Conservation (phyloP, 257 asterid species). For the Plantago elongata region DNA sequence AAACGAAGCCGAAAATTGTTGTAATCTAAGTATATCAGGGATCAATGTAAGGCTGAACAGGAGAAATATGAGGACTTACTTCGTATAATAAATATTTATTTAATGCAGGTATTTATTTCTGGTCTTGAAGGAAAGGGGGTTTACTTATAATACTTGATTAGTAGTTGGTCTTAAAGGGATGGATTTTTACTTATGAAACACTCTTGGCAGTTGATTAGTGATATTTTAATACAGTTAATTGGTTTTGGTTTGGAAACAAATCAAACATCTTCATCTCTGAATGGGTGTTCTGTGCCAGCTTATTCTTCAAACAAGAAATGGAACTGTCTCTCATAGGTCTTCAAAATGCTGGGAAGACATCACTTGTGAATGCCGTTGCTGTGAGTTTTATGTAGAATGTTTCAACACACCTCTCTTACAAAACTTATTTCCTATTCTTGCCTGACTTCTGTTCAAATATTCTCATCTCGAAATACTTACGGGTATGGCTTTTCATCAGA, state of each 20-base stretch:
- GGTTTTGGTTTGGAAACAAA: not conserved
- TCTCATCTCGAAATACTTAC: conserved; percentile 14
- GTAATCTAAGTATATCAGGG: too few relatives aligned
- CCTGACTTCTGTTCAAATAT: conserved; percentile 3
- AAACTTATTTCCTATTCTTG: not conserved
- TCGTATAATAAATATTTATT: too few relatives aligned
- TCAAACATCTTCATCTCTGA: conserved; percentile 15
- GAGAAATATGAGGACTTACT: too few relatives aligned
- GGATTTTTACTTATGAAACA: too few relatives aligned
- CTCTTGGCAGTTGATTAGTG: too few relatives aligned
- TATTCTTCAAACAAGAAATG: conserved; percentile 96
- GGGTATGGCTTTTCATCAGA: conserved; percentile 43
- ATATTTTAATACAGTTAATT: too few relatives aligned
- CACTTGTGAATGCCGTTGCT: conserved; percentile 83
- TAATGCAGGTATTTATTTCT: too few relatives aligned
- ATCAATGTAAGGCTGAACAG: too few relatives aligned
- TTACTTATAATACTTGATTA: too few relatives aligned
- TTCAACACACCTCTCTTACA: not conserved
- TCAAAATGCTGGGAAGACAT: conserved; percentile 90
- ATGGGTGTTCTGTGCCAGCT: conserved; percentile 34
- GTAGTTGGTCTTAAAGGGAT: too few relatives aligned
- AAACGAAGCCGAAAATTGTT: too few relatives aligned
- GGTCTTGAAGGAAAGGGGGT: too few relatives aligned
- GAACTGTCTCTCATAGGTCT: conserved; percentile 89
- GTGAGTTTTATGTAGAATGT: conserved; percentile 39